Evolutionary conservation across 2,329 filamentous ascomycete species (phyloP), one percentile per base, ranked within the genome.

Genomic region (Blastomyces parvus): DNA sequence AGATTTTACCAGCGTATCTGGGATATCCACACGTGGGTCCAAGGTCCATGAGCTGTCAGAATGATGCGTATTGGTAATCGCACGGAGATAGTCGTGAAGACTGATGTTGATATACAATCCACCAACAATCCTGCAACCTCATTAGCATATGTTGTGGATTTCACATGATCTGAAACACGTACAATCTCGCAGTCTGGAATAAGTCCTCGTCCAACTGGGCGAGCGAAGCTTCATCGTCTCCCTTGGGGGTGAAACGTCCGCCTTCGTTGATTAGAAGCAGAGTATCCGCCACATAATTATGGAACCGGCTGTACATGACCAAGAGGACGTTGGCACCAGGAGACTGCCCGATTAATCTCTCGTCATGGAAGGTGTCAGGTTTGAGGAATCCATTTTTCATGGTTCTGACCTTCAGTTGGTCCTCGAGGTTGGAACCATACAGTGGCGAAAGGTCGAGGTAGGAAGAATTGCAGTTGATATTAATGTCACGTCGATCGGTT

Each of bases 361-460:
- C 63, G 46, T 75, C 73, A 33, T 67, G 66, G 66, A 75, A 75
- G 6, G 69, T 71, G 62, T 75, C 73, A 2, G 73, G 72, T 64
- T 78, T 76, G 2, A 79, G 68, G 2, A 73, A 61, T 6, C 77
- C 77, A 2, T 71, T 63, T 48, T 72, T 71, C 62, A 71, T 72
- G 36, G 70, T 71, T 1, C 77, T 71, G n/a, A 76, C 69, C 44
- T 66, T 69, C 1, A 66, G 59, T 40, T 78, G 76, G 63, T 73
- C 70, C 22, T 72, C 69, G 0, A 64, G 36, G 6, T 64, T 74
- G 48, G 65, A 72, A 0, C 78, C 79, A 64, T 80, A 80, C 0
- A 80, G 66, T 0, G 78, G 78, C 2, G 76, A 71, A 0, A 81
- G 68, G 62, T 81, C 79, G 4, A 81, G 70, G 63, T 81, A 81